Evolutionary conservation across 805 yeast species (phyloP).

Genomic region (Candida xiaguanensis): DNA sequence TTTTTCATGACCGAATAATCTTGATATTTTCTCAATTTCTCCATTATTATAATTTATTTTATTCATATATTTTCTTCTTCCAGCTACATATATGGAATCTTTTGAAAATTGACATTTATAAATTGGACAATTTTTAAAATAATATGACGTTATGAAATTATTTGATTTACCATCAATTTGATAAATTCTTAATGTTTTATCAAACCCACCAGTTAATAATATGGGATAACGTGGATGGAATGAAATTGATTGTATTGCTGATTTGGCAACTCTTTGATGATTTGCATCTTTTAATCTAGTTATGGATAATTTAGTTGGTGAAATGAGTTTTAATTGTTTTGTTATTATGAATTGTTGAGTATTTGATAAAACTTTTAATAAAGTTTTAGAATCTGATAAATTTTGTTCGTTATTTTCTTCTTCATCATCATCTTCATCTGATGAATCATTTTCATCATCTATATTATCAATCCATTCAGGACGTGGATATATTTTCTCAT

Average conservation of each 20-base stretch:
- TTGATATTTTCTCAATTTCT: conserved; percentile 74
- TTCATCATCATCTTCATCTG: conserved; percentile 15
- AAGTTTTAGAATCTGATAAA: conserved; percentile 21
- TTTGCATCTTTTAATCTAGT: conserved; percentile 87
- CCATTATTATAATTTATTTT: conserved; percentile 81
- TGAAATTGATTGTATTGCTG: conserved; percentile 80
- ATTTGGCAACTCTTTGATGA: conserved; percentile 57
- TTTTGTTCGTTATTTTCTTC: conserved; percentile 21
- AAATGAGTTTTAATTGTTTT: conserved; percentile 53
- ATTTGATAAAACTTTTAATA: conserved; percentile 28
- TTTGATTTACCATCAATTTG: conserved; percentile 88
- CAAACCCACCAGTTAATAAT: conserved; percentile 88
- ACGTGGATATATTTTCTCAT: conserved; percentile 68
- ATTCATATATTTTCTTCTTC: conserved; percentile 88
- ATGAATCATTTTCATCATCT: conserved; percentile 40
- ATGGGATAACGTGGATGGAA: conserved; percentile 87
- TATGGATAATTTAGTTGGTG: conserved; percentile 69
- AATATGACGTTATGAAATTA: conserved; percentile 76
- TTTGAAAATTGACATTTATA: conserved; percentile 67
- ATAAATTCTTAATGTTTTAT: conserved; percentile 78
- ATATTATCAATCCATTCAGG: conserved; percentile 71
- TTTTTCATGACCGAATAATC: conserved; percentile 88
- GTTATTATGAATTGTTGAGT: conserved; percentile 38
- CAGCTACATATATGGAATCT: conserved; percentile 72
- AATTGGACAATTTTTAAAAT: conserved; percentile 74